Evolutionary conservation across 345 rosid genomes (phyloP).

Genomic region (Acer yangbiense): DNA sequence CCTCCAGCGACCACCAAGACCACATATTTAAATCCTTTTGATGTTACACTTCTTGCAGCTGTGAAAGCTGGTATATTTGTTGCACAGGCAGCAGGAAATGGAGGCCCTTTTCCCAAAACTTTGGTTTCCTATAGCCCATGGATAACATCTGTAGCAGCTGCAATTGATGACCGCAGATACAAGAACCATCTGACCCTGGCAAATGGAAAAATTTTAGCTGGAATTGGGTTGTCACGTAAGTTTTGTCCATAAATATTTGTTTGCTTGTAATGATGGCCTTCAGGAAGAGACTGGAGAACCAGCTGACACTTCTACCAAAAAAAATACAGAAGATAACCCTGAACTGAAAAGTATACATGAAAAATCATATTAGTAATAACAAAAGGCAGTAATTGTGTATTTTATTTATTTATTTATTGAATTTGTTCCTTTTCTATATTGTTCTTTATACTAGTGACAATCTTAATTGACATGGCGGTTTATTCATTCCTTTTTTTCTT

Average conservation of each 20-base stretch:
- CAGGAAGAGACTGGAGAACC: constrained; percentile 8
- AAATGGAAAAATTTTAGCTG: constrained; percentile 86
- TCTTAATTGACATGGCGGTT: background rate
- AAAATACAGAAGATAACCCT: background rate
- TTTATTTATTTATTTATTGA: background rate
- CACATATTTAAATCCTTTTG: constrained; percentile 91
- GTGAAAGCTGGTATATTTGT: constrained; percentile 98
- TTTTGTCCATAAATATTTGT: constrained; percentile 15
- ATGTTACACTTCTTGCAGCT: constrained; percentile 93
- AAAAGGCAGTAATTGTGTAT: background rate
- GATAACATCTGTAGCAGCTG: constrained; percentile 97
- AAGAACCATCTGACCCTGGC: constrained; percentile 87
- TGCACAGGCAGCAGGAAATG: constrained; percentile 98
- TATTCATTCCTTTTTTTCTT: constrained; percentile 9
- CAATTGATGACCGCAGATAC: constrained; percentile 94
- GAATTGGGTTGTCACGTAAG: constrained; percentile 89
- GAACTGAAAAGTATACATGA: background rate
- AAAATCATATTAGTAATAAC: background rate
- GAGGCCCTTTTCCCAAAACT: constrained; percentile 97
- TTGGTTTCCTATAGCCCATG: constrained; percentile 96
- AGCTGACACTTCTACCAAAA: background rate
- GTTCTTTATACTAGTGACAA: background rate
- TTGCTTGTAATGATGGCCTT: constrained; percentile 6
- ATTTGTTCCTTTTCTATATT: background rate
- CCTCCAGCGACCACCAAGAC: constrained; percentile 88